Evolutionary conservation across 2,329 filamentous ascomycete species (phyloP).

Genomic region (Knoxdaviesia proteae): DNA sequence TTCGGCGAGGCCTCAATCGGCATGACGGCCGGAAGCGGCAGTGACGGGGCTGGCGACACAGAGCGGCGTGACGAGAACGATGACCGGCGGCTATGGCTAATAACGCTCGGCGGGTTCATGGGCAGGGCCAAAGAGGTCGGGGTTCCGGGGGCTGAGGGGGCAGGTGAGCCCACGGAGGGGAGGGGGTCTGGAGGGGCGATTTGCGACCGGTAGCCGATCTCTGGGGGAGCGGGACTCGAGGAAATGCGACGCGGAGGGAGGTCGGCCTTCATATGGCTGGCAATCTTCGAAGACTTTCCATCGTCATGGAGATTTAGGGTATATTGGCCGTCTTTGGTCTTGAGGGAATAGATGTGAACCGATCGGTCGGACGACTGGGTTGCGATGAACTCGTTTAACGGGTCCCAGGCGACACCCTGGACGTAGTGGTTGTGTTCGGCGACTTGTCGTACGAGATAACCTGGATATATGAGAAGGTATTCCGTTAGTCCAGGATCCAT

Average conservation of each 20-base stretch:
- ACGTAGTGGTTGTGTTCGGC: slow-evolving; percentile 97
- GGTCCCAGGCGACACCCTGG: slow-evolving; percentile 96
- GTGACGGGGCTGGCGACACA: slow-evolving; percentile 76
- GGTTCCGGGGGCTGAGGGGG: slow-evolving; percentile 79
- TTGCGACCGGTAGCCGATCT: slow-evolving; percentile 47
- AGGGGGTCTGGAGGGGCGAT: slow-evolving; percentile 32
- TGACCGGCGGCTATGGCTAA: slow-evolving; percentile 82
- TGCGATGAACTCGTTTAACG: slow-evolving; percentile 90
- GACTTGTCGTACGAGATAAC: slow-evolving; percentile 64
- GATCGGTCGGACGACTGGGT: slow-evolving; percentile 96
- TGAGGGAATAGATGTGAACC: slow-evolving; percentile 90
- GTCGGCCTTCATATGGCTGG: slow-evolving; percentile 64
- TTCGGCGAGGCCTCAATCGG: slow-evolving; percentile 79
- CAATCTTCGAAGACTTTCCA: slow-evolving; percentile 54
- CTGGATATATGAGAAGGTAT: slow-evolving; percentile 10
- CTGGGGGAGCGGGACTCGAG: slow-evolving; percentile 76
- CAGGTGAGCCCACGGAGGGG: slow-evolving; percentile 53
- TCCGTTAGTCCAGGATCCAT: no score
- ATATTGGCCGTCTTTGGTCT: slow-evolving; percentile 91
- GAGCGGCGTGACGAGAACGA: slow-evolving; percentile 81
- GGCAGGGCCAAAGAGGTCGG: slow-evolving; percentile 74
- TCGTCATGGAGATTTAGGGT: slow-evolving; percentile 43
- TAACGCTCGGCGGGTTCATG: slow-evolving; percentile 83
- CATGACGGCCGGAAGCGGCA: slow-evolving; percentile 86
- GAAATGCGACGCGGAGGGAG: slow-evolving; percentile 80